Base-by-base conservation (phyloP, 257 asterid species). In the Catharanthus roseus region DNA sequence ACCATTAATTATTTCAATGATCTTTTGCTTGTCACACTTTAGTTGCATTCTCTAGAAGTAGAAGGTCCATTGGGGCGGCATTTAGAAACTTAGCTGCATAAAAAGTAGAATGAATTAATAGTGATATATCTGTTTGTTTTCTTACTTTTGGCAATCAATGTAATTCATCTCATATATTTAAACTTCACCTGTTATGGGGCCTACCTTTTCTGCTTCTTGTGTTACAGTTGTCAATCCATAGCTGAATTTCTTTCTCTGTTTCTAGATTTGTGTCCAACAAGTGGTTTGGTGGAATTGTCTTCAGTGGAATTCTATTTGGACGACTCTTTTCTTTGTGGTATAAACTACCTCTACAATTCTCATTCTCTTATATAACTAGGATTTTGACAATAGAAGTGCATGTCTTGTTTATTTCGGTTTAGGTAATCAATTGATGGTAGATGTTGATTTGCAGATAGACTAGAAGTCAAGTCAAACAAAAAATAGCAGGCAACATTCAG, bases 231-330 rank as follows among this genome's bases (percentile, higher is more conserved):
- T 45, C 34, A 33, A 1, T 63, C 54, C 24, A 38, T 33, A 13
- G n/a, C 31, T 61, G 26, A 62, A 31, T 28, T 55, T 12, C 54
- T 71, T 29, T 49, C 31, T 49, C 60, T 19, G 73, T 63, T 58
- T 71, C 50, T 79, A 92, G 96, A 75, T 92, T 92, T 79, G 89
- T 86, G 57, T 90, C 98, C 83, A 92, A 90, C 74, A 90, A 87
- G 84, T 90, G 95, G 97, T 92, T 90, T 80, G 98, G 98, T n/a
- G 95, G 90, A 31, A 79, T 88, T 71, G 77, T 92, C 79, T 88
- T 86, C 85, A 70, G 95, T 29, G 97, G 95, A 69, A 80, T 90
- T 73, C 77, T 92, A 6, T 19, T 49, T 11, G 79, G 79, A 62
- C 61, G 74, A 45, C 69, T 75, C 0, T 74, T 45, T 58, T 68